phyloP scores from a whole-genome alignment of 2,329 filamentous ascomycete species.

The Huntiella bhutanensis region DNA sequence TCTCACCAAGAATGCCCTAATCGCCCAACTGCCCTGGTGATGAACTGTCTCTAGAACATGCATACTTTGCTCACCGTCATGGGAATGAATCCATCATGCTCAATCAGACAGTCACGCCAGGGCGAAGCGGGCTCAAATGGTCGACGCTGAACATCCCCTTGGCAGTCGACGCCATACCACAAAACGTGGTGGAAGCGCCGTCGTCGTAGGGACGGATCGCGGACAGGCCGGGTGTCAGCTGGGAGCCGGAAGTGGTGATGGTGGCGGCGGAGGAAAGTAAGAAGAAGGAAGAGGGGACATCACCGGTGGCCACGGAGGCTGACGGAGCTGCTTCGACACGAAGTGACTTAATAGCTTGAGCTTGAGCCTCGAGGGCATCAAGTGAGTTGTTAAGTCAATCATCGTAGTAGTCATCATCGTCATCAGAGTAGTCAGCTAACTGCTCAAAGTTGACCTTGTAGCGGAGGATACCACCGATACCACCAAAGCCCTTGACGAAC shows the following conservation, averaged over 20 bases:
- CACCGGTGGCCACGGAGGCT: constrained; percentile 22
- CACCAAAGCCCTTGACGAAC: constrained; percentile 98
- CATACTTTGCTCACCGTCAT: not conserved
- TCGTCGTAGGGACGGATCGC: constrained; percentile 18
- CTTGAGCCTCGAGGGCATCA: constrained; percentile 68
- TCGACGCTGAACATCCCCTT: constrained; percentile 23
- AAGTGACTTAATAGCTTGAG: constrained; percentile 36
- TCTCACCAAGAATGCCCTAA: too few species aligned
- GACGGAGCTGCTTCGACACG: constrained; percentile 20
- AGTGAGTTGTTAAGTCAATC: constrained; percentile 86
- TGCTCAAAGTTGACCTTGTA: constrained; percentile 99
- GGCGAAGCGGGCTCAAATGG: constrained; percentile 49
- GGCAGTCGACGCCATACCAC: constrained; percentile 29
- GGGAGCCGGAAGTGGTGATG: constrained; percentile 12
- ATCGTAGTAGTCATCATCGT: constrained; percentile 88
- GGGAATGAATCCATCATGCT: constrained; percentile 17
- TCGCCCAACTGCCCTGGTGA: too few species aligned
- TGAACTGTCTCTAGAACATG: too few species aligned
- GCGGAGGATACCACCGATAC: constrained; percentile 87
- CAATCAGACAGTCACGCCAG: constrained; percentile 44
- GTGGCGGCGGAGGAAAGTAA: not conserved
- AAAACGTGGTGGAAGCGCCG: constrained; percentile 15
- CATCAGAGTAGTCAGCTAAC: constrained; percentile 74
- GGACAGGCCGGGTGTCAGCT: constrained; percentile 26
- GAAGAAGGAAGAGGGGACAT: not conserved